Conservation (phyloP, 208 protist species). For the Naegleria gruberi region DNA sequence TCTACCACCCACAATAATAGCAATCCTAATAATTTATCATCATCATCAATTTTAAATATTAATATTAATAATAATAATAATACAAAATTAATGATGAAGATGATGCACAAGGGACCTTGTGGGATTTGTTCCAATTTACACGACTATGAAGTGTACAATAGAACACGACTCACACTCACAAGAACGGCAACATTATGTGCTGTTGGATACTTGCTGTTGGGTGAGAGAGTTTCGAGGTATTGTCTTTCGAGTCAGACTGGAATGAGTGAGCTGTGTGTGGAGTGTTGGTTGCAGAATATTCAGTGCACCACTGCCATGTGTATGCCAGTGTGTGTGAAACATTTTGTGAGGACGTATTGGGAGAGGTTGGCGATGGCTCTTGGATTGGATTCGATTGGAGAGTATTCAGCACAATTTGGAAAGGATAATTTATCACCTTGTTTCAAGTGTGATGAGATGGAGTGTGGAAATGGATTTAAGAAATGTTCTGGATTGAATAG, state of each 20-base stretch:
- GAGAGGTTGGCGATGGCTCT: too few species aligned
- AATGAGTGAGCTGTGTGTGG: background rate
- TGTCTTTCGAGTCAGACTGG: background rate
- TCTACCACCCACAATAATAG: too few species aligned
- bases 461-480: background rate
- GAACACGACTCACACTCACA: background rate
- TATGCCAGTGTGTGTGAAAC: background rate
- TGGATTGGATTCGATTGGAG: background rate
- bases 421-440: background rate
- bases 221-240: background rate
- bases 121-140: background rate
- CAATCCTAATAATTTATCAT: too few species aligned
- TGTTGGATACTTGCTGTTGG: background rate
- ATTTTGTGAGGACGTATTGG: background rate
- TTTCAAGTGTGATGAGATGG: background rate
- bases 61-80: too few species aligned
- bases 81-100: too few species aligned
- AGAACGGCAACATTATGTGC: background rate
- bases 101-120: background rate
- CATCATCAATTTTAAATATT: too few species aligned
- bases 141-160: background rate
- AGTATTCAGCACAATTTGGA: background rate
- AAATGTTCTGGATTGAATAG: background rate
- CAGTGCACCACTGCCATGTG: background rate
- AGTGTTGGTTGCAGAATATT: background rate